These are phyloP conservation scores for Crithidia acanthocephali DNA, from an alignment of 208 protist species.

Conservation along the genomic window DNA sequence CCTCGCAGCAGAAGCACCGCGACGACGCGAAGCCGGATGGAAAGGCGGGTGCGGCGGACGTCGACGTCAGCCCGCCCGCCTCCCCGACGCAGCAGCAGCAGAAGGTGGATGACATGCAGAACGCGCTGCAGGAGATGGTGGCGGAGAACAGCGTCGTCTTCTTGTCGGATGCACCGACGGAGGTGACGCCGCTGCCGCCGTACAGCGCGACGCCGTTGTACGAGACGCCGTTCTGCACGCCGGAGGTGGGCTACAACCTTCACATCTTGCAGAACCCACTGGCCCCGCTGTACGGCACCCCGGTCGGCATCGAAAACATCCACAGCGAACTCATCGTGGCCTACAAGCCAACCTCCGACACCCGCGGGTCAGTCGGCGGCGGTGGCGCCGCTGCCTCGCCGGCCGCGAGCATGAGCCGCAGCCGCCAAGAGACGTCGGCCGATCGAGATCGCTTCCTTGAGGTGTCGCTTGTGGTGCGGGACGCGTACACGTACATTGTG, in stretches of 20 bases:
- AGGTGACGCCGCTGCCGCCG: constrained; percentile 40
- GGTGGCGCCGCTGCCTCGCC: neutral
- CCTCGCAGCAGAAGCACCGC: constrained; percentile 25
- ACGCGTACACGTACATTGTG: constrained; percentile 85
- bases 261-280: constrained; percentile 61
- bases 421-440: neutral
- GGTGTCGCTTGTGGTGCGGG: constrained; percentile 60
- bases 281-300: constrained; percentile 64
- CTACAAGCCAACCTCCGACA: constrained; percentile 37
- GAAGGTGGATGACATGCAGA: constrained; percentile 39
- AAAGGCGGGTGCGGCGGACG: neutral
- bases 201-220: constrained; percentile 59
- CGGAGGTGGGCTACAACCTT: constrained; percentile 63
- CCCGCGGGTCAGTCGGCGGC: constrained; percentile 1
- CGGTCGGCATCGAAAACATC: constrained; percentile 80
- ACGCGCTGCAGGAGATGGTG: constrained; percentile 29
- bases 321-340: constrained; percentile 69
- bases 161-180: constrained; percentile 32
- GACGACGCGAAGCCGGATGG: constrained; percentile 7
- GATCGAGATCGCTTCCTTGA: constrained; percentile 67
- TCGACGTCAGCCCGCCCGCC: neutral
- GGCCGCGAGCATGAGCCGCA: neutral
- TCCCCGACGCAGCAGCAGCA: constrained; percentile 30
- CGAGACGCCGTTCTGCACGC: constrained; percentile 46
- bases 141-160: constrained; percentile 20